phyloP scores from a whole-genome alignment of 1,139 yeast genomes.

The Pneumocystis wakefieldiae region DNA sequence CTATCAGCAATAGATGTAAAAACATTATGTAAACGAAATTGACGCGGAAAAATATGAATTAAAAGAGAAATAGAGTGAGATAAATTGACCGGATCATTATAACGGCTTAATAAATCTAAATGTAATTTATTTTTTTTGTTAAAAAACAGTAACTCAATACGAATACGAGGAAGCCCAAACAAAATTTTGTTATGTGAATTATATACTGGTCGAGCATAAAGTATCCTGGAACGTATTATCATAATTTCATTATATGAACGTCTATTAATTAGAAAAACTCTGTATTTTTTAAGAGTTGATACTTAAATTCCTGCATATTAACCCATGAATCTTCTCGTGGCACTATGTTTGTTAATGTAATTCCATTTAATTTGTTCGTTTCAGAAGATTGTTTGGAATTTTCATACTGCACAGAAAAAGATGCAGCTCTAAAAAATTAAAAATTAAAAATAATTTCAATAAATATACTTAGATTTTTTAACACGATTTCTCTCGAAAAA shows the following conservation, averaged over 20 bases:
- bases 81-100: background rate
- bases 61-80: slow-evolving; percentile 8
- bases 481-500: background rate
- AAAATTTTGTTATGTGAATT: slow-evolving; percentile 1
- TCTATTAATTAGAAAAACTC: slow-evolving; percentile 2
- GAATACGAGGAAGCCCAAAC: slow-evolving; percentile 7
- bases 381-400: background rate
- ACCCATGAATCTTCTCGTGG: background rate
- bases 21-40: slow-evolving; percentile 10
- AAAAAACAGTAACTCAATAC: background rate
- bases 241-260: slow-evolving; percentile 3
- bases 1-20: slow-evolving; percentile 9
- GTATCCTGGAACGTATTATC: slow-evolving; percentile 10
- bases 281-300: background rate
- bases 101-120: slow-evolving; percentile 4
- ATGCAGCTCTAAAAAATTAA: background rate
- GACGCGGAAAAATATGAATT: slow-evolving; percentile 13
- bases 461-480: background rate
- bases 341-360: background rate
- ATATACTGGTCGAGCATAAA: slow-evolving; percentile 8
- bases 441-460: background rate
- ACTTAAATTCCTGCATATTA: background rate
- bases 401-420: background rate
- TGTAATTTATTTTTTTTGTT: background rate
- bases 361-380: background rate